These are phyloP conservation scores for Moniliophthora roreri DNA, from an alignment of 1,284 basidiomycete genomes.

Conservation along the genomic window DNA sequence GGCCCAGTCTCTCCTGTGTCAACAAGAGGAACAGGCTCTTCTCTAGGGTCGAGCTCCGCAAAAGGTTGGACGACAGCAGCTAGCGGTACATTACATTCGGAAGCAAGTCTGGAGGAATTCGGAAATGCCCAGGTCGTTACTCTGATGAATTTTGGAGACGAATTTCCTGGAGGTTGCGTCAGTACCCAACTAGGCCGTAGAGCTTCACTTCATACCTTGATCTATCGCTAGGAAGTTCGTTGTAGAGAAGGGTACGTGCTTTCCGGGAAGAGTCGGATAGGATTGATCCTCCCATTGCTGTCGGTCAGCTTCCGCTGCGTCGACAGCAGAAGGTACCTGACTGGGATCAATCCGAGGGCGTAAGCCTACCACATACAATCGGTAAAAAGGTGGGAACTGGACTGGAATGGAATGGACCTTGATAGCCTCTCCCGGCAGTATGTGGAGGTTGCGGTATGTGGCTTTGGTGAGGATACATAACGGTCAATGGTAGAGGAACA, in stretches of 20 bases:
- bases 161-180: conserved; percentile 50
- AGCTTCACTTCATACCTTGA: conserved; percentile 65
- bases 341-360: conserved; percentile 86
- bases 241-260: conserved; percentile 80
- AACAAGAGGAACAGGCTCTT: conserved; percentile 82
- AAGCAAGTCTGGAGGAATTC: conserved; percentile 76
- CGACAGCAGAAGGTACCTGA: conserved; percentile 91
- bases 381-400: not conserved
- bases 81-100: conserved; percentile 84
- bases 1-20: conserved; percentile 72
- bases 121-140: conserved; percentile 91
- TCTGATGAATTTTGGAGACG: conserved; percentile 83
- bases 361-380: conserved; percentile 45
- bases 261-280: conserved; percentile 77
- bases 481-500: too few relatives aligned
- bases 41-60: conserved; percentile 78
- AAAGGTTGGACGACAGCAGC: conserved; percentile 91
- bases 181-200: conserved; percentile 2
- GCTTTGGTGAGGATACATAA: conserved; percentile 42
- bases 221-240: conserved; percentile 90
- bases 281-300: conserved; percentile 79
- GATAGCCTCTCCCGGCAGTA: conserved; percentile 68
- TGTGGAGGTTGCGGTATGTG: conserved; percentile 83
- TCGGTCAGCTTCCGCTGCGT: conserved; percentile 83
- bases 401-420: conserved; percentile 39